Evolutionary conservation across 306 rosid genomes (phyloP).

Genomic region (Lathyrus sativus): DNA sequence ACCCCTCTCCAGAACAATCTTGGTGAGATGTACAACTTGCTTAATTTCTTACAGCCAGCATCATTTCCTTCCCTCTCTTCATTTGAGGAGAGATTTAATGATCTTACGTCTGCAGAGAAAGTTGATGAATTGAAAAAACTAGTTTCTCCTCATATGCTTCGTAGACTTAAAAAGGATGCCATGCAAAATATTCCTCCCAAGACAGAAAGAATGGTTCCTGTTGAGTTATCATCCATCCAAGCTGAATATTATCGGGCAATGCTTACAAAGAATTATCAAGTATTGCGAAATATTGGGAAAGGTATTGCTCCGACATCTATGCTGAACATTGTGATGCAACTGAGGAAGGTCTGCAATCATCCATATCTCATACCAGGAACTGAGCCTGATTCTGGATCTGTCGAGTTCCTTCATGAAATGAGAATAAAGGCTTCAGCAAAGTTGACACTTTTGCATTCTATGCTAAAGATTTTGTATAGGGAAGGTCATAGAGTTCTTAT

Average conservation of each 20-base stretch:
- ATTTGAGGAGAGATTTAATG: conserved; percentile 96
- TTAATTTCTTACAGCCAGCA: conserved; percentile 96
- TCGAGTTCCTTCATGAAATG: conserved; percentile 97
- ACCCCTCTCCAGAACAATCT: conserved; percentile 98
- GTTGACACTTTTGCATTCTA: conserved; percentile 89
- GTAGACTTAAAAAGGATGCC: conserved; percentile 97
- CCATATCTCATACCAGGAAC: conserved; percentile 99
- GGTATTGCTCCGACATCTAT: conserved; percentile 95
- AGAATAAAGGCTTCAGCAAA: conserved; percentile 99
- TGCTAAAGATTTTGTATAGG: conserved; percentile 79
- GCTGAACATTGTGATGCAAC: conserved; percentile 98
- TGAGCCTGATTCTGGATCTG: conserved; percentile 94
- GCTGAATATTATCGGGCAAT: conserved; percentile 99
- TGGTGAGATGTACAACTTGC: conserved; percentile 99
- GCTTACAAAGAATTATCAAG: conserved; percentile 97
- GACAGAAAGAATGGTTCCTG: conserved; percentile 99
- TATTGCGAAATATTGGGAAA: conserved; percentile 92
- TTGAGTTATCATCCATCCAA: conserved; percentile 96
- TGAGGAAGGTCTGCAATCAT: conserved; percentile 98
- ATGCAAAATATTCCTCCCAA: conserved; percentile 99
- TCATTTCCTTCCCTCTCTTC: conserved; percentile 91
- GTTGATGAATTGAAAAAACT: conserved; percentile 97
- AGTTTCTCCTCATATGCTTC: conserved; percentile 99
- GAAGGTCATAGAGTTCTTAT: conserved; percentile 96
- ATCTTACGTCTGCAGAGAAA: conserved; percentile 92